Base-by-base conservation (phyloP, 208 protist species). In the Endotrypanum monterogeii region DNA sequence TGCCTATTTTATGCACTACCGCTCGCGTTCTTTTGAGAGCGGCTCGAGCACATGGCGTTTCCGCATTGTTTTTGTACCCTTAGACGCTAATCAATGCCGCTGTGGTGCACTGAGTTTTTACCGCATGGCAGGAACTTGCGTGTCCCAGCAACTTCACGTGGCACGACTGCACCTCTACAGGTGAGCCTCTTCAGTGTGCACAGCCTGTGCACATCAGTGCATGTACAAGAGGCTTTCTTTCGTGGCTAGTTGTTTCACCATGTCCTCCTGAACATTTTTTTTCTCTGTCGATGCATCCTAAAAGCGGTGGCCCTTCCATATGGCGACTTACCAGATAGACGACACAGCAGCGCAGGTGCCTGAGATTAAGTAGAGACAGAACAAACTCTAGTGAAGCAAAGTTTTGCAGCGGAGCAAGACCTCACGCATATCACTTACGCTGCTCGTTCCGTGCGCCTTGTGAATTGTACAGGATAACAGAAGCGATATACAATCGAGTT, bases 311-410 rank as follows among this genome's bases (percentile, higher is more conserved):
- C 5, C 46, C 74, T 25, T 79, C 65, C 14, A 74, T 46, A 8
- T 73, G 74, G 6, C 79, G 51, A 73, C 79, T 76, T 23, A 73
- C 79, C 12, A 54, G 66, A 25, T 68, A 79, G 12, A n/a, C 16
- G 11, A 73, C 68, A 28, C 48, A 60, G 32, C 44, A 39, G 1
- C 54, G n/a, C 25, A 76, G 74, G 12, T 76, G 56, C 12, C 79
- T 74, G 25, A 71, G 25, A 35, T 66, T 44, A 55, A 35, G 8
- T n/a, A 32, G 44, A 23, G 39, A 28, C 28, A 6, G 35, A 23
- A 37, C 37, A 7, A 48, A 7, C 60, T 28, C 37, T 3, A 25
- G 2, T 69, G 44, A 55, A 46, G 63, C 8, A n/a, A 25, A 39
- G 46, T 46, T 9, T 23, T 18, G 25, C 35, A 48, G 12, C 44